Base-by-base conservation (phyloP, 2,329 filamentous ascomycete genomes). In the Diaporthe sp. region DNA sequence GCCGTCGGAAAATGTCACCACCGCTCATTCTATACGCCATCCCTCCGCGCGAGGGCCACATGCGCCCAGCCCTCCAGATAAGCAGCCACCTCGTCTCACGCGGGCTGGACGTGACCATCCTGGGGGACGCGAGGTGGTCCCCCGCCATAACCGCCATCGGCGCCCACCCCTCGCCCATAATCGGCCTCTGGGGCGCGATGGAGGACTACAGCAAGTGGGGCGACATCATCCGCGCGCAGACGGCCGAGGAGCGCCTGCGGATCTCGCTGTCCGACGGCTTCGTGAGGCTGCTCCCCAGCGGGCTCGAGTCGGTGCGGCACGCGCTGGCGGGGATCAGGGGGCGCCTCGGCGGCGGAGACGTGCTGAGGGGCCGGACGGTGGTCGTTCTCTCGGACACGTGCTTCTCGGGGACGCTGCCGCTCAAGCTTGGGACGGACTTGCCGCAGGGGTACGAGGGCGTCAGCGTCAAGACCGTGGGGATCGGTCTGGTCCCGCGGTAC, bases 1-100 rank as follows among this genome's bases (percentile, higher is more conserved):
- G 15, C 1, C n/a, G 9, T 8, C 60, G 15, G 15, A 39, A 8
- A 42, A 68, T 68, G 65, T 28, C 65, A 53, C 46, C 65, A 37
- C 65, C 73, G 3, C 57, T 75, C 12, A 58, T 76, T 42, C 19
- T 76, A n/a, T 71, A 74, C 72, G 65, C 72, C 13, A 61, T 70
- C 17, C 61, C 61, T 4, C 65, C 75, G 6, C 61, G 61, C 31
- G 75, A 74, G 51, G 72, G 75, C 31, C 75, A 76, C 37, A 76
- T 74, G 62, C 49, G 61, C 17, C 75, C 75, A 60, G 75, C 72
- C 31, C 67, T 76, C 42, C 75, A 76, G 57, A 74, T 76, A 25
- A 49, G 42, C 51, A 49, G 46, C 22, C 57, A 76, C 39, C 75
- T 76, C 34, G 57, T 74, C 2, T 51, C 72, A 15, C 44, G 71